Evolutionary conservation across 1,284 basidiomycete species (phyloP).

Genomic region (Leccinum griseonigrum): DNA sequence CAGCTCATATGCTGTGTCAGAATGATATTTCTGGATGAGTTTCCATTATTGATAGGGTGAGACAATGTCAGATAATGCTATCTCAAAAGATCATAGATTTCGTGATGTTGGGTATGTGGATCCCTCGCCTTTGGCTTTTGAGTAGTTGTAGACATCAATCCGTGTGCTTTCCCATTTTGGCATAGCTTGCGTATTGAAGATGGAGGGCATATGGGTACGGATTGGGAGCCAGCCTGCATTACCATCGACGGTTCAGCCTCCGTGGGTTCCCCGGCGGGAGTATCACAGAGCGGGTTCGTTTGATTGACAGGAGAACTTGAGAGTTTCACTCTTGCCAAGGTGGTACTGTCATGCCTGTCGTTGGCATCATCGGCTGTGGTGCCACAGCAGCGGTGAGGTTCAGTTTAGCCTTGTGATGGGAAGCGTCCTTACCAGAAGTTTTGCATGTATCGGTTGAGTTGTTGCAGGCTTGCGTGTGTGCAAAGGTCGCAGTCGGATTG

Average conservation of each 20-base stretch:
- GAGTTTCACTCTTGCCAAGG: constrained; percentile 7
- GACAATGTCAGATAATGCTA: no score
- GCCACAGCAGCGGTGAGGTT: constrained; percentile 55
- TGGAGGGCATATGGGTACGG: constrained; percentile 18
- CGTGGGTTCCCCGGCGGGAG: background rate
- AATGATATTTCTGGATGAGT: no score
- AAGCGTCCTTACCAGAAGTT: constrained; percentile 58
- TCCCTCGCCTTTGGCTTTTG: background rate
- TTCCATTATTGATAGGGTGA: no score
- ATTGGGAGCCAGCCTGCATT: background rate
- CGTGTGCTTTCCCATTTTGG: constrained; percentile 12
- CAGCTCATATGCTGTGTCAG: no score
- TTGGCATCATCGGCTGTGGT: constrained; percentile 14
- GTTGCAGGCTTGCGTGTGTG: background rate
- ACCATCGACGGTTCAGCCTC: constrained; percentile 19
- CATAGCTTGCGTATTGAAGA: constrained; percentile 58
- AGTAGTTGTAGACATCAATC: background rate
- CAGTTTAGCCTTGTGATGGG: constrained; percentile 56
- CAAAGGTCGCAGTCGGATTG: background rate
- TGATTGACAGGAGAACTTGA: background rate
- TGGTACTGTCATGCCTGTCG: constrained; percentile 16
- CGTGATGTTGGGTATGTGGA: background rate
- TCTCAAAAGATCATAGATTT: no score
- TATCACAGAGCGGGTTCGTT: background rate
- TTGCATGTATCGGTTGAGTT: constrained; percentile 72